Evolutionary conservation across 2,329 filamentous ascomycete species (phyloP).

Genomic region (Cytospora chrysosperma): DNA sequence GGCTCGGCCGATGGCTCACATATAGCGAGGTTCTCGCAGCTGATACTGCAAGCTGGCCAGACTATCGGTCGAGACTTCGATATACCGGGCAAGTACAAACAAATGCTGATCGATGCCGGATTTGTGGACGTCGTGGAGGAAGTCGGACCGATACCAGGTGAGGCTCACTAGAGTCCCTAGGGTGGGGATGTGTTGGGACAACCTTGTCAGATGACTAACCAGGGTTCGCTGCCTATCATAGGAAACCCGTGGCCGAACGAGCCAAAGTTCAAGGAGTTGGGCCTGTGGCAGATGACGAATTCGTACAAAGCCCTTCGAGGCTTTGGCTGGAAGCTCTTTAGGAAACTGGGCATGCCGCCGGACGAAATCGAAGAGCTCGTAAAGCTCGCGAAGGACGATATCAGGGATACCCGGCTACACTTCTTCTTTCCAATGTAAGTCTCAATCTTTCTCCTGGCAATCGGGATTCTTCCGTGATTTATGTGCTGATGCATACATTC

Average conservation of each 20-base stretch:
- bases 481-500: neutral
- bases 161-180: constrained; percentile 9
- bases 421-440: constrained; percentile 31
- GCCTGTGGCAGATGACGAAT: constrained; percentile 33
- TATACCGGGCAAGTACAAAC: constrained; percentile 7
- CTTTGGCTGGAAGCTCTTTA: constrained; percentile 30
- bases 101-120: constrained; percentile 27
- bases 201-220: neutral
- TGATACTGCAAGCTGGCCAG: neutral
- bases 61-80: constrained; percentile 9
- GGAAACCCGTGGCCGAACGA: constrained; percentile 35
- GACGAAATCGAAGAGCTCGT: constrained; percentile 30
- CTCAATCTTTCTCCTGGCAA: too few relatives aligned
- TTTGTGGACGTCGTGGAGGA: constrained; percentile 34
- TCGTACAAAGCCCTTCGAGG: constrained; percentile 32
- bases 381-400: constrained; percentile 26
- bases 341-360: constrained; percentile 30
- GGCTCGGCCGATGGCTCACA: constrained; percentile 4
- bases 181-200: neutral
- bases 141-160: constrained; percentile 22
- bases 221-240: constrained; percentile 2
- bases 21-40: constrained; percentile 2
- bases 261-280: constrained; percentile 29
- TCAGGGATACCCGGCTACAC: constrained; percentile 28
- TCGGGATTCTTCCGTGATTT: neutral